Base-by-base conservation (phyloP, 2,329 filamentous ascomycete species). In the Scedosporium minutisporum region DNA sequence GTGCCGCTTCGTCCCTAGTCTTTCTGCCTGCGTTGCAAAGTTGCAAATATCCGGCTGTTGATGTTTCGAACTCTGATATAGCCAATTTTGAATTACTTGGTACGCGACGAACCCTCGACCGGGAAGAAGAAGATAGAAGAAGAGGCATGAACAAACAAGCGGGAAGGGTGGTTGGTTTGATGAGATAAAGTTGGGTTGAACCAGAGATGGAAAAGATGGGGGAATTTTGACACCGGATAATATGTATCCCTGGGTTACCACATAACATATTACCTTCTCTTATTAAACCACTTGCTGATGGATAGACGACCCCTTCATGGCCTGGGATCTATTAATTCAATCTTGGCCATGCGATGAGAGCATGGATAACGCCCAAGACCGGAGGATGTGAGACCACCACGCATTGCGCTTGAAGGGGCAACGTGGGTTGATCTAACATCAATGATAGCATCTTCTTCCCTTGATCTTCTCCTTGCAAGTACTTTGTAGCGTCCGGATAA, bases 1-100 rank as follows among this genome's bases (percentile, higher is more conserved):
- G 57, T 58, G 27, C 29, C 57, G 57, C 27, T 27, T 58, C 38
- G 6, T 58, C 27, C 27, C 27, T 58, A 5, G 14, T 42, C 57
- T 42, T 58, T 58, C 57, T 42, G 29, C 57, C 57, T 41, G n/a
- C 57, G 27, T 58, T 18, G 53, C 57, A 58, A 27, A 58, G 57
- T 58, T 27, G 51, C 6, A 27, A 55, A 55, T 55, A 55, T 16
- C 51, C 51, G 51, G 51, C 51, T 16, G 1, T 55, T 23, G n/a
- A 58, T 14, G 38, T 58, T 41, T 58, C 57, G 27, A 58, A 18
- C 57, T 1, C 6, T 25, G 12, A 21, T 55, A 23, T 6, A 55
- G 51, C 51, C 51, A 55, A 55, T 55, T 14, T 10, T 14, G 33
- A 12, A 12, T 38, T 38, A 12, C 29, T 33, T 33, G 10, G 10